Evolutionary conservation across 2,329 filamentous ascomycete species (phyloP), one percentile per base, ranked within the genome.

Genomic region (Cladophialophora immunda): DNA sequence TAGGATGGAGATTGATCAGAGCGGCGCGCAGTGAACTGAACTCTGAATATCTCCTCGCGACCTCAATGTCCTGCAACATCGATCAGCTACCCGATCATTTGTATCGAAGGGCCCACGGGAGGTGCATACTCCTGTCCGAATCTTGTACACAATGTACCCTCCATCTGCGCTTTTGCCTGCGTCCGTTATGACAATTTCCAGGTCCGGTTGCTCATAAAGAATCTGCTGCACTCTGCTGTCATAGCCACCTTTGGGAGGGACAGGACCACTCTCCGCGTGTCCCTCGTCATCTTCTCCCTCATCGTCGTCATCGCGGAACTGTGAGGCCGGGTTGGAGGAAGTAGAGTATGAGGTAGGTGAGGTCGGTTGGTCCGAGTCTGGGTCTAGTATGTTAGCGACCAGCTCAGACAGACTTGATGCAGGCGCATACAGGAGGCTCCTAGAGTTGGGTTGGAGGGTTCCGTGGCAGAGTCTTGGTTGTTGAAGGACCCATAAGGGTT

Each of bases 401-500:
- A 13, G n/a, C 19, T 29, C 27, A 11, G 36, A n/a, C 9, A 8
- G 55, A n/a, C 36, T 34, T 13, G 15, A n/a, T 32, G 27, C 25
- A 22, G 4, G 54, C 29, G 38, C 62, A 65, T 70, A 70, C 68
- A 70, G 29, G 66, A 63, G 45, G 61, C 62, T 47, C 47, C 60
- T 41, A 65, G 45, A 58, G 58, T 62, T 56, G 66, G 63, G 27
- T 70, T 69, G 36, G 58, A 58, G 19, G 66, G 57, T 29, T 41
- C 58, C 22, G 19, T 53, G 30, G 66, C 53, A 36, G 70, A 62
- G 79, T 96, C 92, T 75, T 92, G 89, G 74, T 92, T 91, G 79
- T 95, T 92, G 82, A 97, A 97, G 79, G 92, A 94, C 75, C 93
- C 94, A 77, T 98, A 97, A 4, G 94, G 94, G 79, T 98, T 98